Percentiles rank a stretch among this genome's conserved stretches.
Conservation (phyloP, 2,329 filamentous ascomycete species). For the Cryphonectria nitschkei region DNA sequence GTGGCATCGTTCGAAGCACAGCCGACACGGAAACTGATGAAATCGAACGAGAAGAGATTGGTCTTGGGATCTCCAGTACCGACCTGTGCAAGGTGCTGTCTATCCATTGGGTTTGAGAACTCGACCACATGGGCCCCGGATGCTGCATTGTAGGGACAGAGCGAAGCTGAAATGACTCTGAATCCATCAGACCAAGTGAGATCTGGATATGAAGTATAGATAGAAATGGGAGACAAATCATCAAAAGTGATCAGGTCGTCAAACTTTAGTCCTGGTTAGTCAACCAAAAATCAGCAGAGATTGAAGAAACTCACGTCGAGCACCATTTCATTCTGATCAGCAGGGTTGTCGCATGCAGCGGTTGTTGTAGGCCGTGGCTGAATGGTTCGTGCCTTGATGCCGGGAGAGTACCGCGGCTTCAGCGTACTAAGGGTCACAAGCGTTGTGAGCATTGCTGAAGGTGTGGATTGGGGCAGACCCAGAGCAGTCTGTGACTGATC, state of each 20-base stretch:
- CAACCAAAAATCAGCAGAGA: neutral
- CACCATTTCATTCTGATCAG: constrained; percentile 22
- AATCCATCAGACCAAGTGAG: constrained; percentile 44
- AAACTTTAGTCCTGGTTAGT: constrained; percentile 31
- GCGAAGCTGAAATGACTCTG: constrained; percentile 36
- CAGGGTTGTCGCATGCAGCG: constrained; percentile 23
- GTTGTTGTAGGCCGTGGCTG: neutral
- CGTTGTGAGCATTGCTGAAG: constrained; percentile 8
- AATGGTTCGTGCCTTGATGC: constrained; percentile 19
- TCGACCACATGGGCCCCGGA: constrained; percentile 37
- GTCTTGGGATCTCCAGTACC: constrained; percentile 31
- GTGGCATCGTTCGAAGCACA: constrained; percentile 40
- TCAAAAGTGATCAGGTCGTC: constrained; percentile 29
- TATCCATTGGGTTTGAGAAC: constrained; percentile 29
- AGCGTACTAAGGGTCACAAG: constrained; percentile 11
- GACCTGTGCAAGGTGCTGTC: constrained; percentile 32
- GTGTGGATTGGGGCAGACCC: constrained; percentile 12
- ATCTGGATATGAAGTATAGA: constrained; percentile 34
- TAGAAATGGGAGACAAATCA: constrained; percentile 19
- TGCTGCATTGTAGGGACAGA: constrained; percentile 36
- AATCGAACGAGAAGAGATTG: constrained; percentile 41
- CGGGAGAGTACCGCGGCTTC: constrained; percentile 3
- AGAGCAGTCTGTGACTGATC: constrained; percentile 14
- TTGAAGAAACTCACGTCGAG: constrained; percentile 28
- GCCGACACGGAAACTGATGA: constrained; percentile 43